phyloP scores from a whole-genome alignment of 768 basidiomycete genomes.

The Termitomyces heimii region DNA sequence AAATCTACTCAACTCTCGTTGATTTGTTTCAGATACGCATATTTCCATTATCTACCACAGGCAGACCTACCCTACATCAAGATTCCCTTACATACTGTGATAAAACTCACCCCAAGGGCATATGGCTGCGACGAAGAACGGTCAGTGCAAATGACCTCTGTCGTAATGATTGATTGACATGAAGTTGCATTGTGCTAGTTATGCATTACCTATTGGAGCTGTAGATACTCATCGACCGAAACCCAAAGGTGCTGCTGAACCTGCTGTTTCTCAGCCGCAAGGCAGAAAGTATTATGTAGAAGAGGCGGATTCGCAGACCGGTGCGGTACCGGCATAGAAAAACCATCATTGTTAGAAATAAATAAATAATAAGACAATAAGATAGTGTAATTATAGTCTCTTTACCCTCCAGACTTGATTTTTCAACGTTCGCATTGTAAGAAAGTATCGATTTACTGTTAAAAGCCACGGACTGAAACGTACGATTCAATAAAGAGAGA shows the following conservation, averaged over 20 bases:
- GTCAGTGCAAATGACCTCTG: slow-evolving; percentile 29
- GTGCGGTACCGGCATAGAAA: background rate
- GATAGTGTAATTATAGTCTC: background rate
- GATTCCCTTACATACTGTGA: slow-evolving; percentile 94
- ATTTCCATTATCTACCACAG: slow-evolving; percentile 90
- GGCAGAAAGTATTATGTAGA: slow-evolving; percentile 41
- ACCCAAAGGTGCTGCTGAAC: slow-evolving; percentile 35
- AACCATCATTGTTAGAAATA: background rate
- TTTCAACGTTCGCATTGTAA: background rate
- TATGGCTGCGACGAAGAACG: slow-evolving; percentile 98
- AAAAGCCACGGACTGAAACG: background rate
- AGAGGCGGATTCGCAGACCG: slow-evolving; percentile 1
- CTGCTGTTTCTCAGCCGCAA: slow-evolving; percentile 24
- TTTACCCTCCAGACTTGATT: background rate
- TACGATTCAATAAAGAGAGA: background rate
- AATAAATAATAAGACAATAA: background rate
- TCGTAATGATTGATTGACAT: background rate
- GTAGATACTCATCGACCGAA: slow-evolving; percentile 89
- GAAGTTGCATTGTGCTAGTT: slow-evolving; percentile 36
- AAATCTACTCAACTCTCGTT: slow-evolving; percentile 14
- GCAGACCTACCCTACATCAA: slow-evolving; percentile 97
- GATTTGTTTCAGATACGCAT: slow-evolving; percentile 71
- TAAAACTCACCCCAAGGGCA: slow-evolving; percentile 96
- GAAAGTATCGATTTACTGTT: background rate
- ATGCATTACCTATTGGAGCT: slow-evolving; percentile 83